A percentile compares a stretch with the other conserved stretches of the same genome.
phyloP scores from a whole-genome alignment of 2,329 filamentous ascomycete species.

The Colletotrichum sp. region DNA sequence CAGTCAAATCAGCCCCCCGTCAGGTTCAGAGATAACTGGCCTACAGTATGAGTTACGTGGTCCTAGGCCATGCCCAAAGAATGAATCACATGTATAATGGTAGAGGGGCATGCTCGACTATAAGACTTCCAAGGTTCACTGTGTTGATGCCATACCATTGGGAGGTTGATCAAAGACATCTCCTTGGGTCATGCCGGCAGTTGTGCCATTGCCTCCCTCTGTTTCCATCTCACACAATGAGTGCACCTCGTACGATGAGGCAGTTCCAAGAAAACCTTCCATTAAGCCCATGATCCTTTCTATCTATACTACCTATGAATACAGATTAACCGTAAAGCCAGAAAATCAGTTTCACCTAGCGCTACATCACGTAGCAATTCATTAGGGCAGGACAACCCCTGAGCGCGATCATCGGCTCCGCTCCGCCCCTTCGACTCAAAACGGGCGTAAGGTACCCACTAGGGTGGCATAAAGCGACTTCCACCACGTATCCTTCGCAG shows the following conservation, averaged over 20 bases:
- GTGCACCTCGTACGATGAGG: background rate
- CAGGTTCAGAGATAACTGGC: background rate
- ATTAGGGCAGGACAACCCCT: background rate
- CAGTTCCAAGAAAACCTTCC: background rate
- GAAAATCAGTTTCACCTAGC: background rate
- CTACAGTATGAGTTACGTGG: background rate
- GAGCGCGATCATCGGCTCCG: background rate
- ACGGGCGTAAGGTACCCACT: background rate
- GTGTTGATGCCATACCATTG: background rate
- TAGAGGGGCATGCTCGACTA: background rate
- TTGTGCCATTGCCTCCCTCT: rapidly evolving
- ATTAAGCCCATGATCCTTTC: background rate
- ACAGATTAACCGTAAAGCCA: background rate
- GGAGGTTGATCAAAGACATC: background rate
- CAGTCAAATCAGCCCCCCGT: background rate
- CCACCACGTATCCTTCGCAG: background rate
- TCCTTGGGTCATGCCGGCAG: background rate
- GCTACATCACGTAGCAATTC: background rate
- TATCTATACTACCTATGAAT: background rate
- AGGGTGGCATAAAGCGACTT: background rate
- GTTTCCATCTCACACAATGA: background rate
- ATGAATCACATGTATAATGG: background rate
- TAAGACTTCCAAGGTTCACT: background rate
- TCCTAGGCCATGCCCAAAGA: background rate
- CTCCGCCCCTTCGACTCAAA: background rate